Percentiles rank a stretch among this genome's conserved stretches.
Conservation (phyloP, 352 stramenopile species). For the Phytophthora lateralis region DNA sequence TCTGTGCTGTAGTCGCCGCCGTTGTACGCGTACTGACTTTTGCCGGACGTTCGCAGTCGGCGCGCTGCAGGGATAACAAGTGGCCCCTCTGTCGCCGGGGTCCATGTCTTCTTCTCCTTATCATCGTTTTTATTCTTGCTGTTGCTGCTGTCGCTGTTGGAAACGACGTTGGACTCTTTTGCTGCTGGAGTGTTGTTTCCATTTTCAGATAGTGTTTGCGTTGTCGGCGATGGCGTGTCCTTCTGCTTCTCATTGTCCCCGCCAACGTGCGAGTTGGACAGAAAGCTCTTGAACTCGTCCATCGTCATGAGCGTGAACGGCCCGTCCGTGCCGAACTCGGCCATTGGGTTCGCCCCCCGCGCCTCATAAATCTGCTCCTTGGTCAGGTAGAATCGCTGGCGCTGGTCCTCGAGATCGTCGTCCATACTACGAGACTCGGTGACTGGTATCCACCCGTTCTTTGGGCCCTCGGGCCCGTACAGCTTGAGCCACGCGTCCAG, state of each 20-base stretch:
- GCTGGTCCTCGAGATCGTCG: conserved; percentile 43
- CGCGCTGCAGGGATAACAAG: conserved; percentile 9
- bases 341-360: conserved; percentile 40
- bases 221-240: background rate
- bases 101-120: conserved; percentile 8
- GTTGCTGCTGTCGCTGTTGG: conserved; percentile 3
- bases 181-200: conserved; percentile 12
- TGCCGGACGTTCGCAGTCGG: conserved; percentile 17
- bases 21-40: conserved; percentile 25
- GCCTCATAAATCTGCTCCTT: conserved; percentile 47
- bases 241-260: conserved; percentile 12
- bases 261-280: conserved; percentile 41
- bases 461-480: conserved; percentile 29
- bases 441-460: conserved; percentile 43
- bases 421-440: conserved; percentile 43
- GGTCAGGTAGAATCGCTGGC: conserved; percentile 53
- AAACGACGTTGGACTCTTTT: conserved; percentile 5
- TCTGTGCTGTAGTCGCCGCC: conserved; percentile 24
- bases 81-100: conserved; percentile 5
- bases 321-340: conserved; percentile 48
- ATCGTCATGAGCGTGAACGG: conserved; percentile 63
- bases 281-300: conserved; percentile 53
- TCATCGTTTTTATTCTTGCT: conserved; percentile 2
- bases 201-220: conserved; percentile 14
- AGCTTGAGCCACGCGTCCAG: conserved; percentile 54